A percentile compares a stretch with the other conserved stretches of the same genome.
Conservation (phyloP, 1,284 basidiomycete species). For the Neonothopanus nambi region DNA sequence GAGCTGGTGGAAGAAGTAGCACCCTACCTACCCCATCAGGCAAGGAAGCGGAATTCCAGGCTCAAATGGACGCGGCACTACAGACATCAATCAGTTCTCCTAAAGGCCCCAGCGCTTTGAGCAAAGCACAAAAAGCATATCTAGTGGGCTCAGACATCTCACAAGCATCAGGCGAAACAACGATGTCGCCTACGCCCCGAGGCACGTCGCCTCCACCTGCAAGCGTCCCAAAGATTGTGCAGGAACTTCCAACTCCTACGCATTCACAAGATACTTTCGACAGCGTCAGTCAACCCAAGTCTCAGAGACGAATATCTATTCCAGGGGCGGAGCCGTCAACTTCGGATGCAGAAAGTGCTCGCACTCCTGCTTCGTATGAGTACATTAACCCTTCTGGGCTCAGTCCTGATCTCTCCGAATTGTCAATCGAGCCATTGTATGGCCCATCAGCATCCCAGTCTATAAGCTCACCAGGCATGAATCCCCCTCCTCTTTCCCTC, state of each 20-base stretch:
- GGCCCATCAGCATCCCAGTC: constrained; percentile 21
- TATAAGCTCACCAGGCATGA: constrained; percentile 1
- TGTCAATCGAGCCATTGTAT: constrained; percentile 28
- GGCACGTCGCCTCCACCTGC: too few species aligned
- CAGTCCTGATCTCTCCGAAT: not conserved
- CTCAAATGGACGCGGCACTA: constrained; percentile 4
- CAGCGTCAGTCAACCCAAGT: too few species aligned
- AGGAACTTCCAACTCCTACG: constrained; percentile 7
- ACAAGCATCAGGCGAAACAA: constrained; percentile 2
- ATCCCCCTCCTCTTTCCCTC: constrained; percentile 40
- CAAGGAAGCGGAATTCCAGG: not conserved
- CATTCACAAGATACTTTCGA: not conserved
- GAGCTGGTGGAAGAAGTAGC: not conserved
- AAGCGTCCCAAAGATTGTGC: constrained; percentile 2
- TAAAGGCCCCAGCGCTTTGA: not conserved
- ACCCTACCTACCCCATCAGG: too few species aligned
- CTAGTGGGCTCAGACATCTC: not conserved
- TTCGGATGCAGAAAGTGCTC: too few species aligned
- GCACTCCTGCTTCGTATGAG: too few species aligned
- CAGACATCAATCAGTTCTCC: not conserved
- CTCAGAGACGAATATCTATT: not conserved
- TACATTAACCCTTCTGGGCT: too few species aligned
- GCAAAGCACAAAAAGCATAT: not conserved
- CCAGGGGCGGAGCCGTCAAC: too few species aligned
- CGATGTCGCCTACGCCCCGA: not conserved